Evolutionary conservation across 495 filamentous ascomycete species (phyloP).

Genomic region (Lophium mytilinum): DNA sequence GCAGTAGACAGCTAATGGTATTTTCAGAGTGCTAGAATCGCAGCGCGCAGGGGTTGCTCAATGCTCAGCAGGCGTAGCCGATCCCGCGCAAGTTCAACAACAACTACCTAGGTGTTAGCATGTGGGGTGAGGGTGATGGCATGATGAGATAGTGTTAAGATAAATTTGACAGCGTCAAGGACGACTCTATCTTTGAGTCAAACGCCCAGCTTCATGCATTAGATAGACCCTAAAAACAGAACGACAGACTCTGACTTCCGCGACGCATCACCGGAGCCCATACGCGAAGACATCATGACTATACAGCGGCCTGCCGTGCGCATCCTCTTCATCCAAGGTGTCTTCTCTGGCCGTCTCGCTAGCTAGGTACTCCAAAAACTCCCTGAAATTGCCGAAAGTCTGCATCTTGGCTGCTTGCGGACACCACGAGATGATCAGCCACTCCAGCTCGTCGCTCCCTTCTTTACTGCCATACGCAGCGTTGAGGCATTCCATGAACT

Average conservation of each 20-base stretch:
- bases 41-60: too few relatives aligned
- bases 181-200: too few relatives aligned
- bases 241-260: too few relatives aligned
- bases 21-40: too few relatives aligned
- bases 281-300: slow-evolving; percentile 21
- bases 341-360: slow-evolving; percentile 19
- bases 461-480: slow-evolving; percentile 11
- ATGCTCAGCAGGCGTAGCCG: background rate
- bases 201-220: too few relatives aligned
- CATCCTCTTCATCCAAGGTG: slow-evolving; percentile 17
- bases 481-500: slow-evolving; percentile 1
- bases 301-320: slow-evolving; percentile 16
- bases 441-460: slow-evolving; percentile 1
- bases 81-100: background rate
- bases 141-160: too few relatives aligned
- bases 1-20: too few relatives aligned
- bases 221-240: too few relatives aligned
- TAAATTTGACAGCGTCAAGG: too few relatives aligned
- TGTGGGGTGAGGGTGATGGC: too few relatives aligned
- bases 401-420: slow-evolving; percentile 1
- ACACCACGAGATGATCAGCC: slow-evolving; percentile 13
- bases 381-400: slow-evolving; percentile 5
- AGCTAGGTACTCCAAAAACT: slow-evolving; percentile 13
- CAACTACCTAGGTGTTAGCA: too few relatives aligned
- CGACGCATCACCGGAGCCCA: slow-evolving; percentile 3